Base-by-base conservation (phyloP, 441 rosid species). In the Biscutella laevigata region DNA sequence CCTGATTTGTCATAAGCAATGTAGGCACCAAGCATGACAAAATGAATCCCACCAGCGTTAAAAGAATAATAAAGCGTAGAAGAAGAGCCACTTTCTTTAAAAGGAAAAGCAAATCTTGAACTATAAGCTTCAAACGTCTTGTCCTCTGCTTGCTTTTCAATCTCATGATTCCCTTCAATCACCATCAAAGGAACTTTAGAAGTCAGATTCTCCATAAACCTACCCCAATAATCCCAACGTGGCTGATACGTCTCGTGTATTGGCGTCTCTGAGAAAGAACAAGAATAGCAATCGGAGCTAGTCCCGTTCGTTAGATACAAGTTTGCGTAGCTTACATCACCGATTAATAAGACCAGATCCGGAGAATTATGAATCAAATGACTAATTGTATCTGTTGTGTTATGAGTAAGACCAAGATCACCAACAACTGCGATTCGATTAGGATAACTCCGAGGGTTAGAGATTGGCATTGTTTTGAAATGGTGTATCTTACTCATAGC, bases 41-140 rank as follows among this genome's bases (percentile, higher is more conserved):
- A 87, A 56, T 90, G 98, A 38, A 90, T 78, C 40, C 98, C 98
- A 0, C 97, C 97, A 5, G 97, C 88, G 64, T 86, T 77, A 66
- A 86, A 84, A 37, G 97, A 90, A 44, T 84, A 90, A 58, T 84
- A 90, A 29, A 86, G 73, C 2, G 82, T 60, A 13, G 97, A 86
- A 16, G 54, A 64, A 1, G 94, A 84, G 61, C 81, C 83, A 36
- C 89, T 77, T 62, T 84, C 92, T 61, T 73, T 49, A 11, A 70
- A 81, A 53, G 95, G 95, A 66, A 86, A 78, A 44, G 88, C 79
- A 56, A 90, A 90, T 53, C 97, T 79, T 12, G 89, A 81, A 57
- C 81, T 76, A 65, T 84, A 90, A 53, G 97, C 83, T 38, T 56
- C 79, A 62, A 84, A 90, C 14, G 78, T 68, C 58, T 59, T 78